These are phyloP conservation scores for Primulina eburnea DNA, from an alignment of 257 asterid genomes.

Conservation along the genomic window DNA sequence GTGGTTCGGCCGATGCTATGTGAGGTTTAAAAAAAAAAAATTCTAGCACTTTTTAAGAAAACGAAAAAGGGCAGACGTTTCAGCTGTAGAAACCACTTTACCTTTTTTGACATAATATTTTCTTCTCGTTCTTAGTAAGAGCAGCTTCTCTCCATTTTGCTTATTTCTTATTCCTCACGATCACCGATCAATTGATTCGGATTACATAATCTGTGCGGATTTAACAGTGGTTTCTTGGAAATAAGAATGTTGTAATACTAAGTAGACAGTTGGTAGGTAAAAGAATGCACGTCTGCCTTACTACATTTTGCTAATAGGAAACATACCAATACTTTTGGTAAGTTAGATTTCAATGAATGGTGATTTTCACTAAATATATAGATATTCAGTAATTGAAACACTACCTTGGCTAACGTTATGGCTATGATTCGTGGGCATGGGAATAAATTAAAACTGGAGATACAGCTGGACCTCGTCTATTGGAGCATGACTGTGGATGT, in stretches of 20 bases:
- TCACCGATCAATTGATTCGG: too few relatives aligned
- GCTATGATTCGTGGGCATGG: slow-evolving; percentile 61
- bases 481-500: slow-evolving; percentile 96
- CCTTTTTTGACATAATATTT: too few relatives aligned
- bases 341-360: slow-evolving; percentile 24
- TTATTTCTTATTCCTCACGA: too few relatives aligned
- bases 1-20: too few relatives aligned
- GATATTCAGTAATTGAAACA: slow-evolving; percentile 1
- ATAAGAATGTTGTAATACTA: slow-evolving; percentile 9
- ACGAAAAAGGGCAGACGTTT: too few relatives aligned
- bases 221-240: background rate
- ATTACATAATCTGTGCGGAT: too few relatives aligned
- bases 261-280: slow-evolving; percentile 55
- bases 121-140: too few relatives aligned
- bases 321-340: slow-evolving; percentile 81
- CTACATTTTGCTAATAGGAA: slow-evolving; percentile 88
- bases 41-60: too few relatives aligned
- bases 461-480: slow-evolving; percentile 92
- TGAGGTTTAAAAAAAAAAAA: too few relatives aligned
- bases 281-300: slow-evolving; percentile 88
- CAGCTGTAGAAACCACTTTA: too few relatives aligned
- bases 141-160: too few relatives aligned
- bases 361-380: background rate
- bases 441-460: slow-evolving; percentile 73
- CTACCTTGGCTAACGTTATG: slow-evolving; percentile 19